Percentiles rank a stretch among this genome's conserved stretches.
Evolutionary conservation across 495 filamentous ascomycete species (phyloP).

Genomic region (Neurospora africana): DNA sequence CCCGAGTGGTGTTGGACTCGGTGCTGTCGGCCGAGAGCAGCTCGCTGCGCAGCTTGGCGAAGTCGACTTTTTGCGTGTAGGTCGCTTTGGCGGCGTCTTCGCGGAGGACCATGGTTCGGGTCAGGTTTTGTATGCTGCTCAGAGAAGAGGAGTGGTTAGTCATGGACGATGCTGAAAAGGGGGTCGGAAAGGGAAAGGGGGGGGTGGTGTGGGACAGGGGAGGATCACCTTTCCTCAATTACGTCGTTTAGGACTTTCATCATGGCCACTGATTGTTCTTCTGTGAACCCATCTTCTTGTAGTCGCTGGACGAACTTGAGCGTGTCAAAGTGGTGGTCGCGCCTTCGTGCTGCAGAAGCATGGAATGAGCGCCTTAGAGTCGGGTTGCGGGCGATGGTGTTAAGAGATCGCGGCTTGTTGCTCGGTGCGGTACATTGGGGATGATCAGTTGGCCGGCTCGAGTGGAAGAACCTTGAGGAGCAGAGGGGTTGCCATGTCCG

Average conservation of each 20-base stretch:
- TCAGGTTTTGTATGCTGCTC: constrained; percentile 84
- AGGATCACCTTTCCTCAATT: constrained; percentile 72
- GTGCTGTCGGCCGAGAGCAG: constrained; percentile 82
- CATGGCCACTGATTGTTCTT: constrained; percentile 90
- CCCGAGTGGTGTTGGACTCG: constrained; percentile 76
- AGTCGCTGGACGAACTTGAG: constrained; percentile 92
- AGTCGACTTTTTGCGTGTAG: constrained; percentile 98
- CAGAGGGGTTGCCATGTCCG: constrained; percentile 2
- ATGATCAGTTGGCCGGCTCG: neutral
- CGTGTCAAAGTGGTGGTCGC: constrained; percentile 97
- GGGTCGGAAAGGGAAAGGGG: neutral
- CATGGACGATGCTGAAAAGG: too few species aligned
- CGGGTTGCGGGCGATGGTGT: constrained; percentile 15
- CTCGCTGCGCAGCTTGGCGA: constrained; percentile 95
- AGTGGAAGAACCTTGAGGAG: constrained; percentile 4
- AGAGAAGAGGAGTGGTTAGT: neutral
- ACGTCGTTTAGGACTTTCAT: constrained; percentile 96
- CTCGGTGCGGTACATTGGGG: neutral
- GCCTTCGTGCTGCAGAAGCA: constrained; percentile 44
- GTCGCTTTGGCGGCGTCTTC: constrained; percentile 81
- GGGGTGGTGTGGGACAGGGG: neutral
- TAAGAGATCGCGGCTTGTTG: neutral
- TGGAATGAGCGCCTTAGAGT: constrained; percentile 51
- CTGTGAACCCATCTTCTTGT: constrained; percentile 84
- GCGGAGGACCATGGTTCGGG: constrained; percentile 95